A percentile compares a stretch with the other conserved stretches of the same genome.
Conservation (phyloP, 1,139 yeast species). For the Candida tropicalis region DNA sequence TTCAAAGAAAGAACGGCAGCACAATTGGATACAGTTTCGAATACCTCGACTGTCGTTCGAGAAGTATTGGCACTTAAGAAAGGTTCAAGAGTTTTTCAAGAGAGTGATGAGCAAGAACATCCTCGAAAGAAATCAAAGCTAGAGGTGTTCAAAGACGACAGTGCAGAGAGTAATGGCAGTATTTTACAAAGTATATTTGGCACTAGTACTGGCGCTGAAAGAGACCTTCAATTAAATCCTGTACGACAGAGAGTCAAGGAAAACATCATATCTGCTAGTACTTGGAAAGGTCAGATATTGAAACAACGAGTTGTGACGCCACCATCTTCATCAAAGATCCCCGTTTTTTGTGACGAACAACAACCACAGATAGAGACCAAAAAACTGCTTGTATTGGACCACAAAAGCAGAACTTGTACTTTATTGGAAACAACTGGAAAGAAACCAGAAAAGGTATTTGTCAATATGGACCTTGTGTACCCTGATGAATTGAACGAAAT, state of each 20-base stretch:
- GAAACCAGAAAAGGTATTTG: constrained; percentile 62
- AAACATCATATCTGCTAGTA: constrained; percentile 56
- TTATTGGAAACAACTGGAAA: constrained; percentile 60
- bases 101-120: constrained; percentile 6
- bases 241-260: constrained; percentile 62
- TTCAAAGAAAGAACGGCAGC: constrained; percentile 31
- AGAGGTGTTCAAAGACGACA: constrained; percentile 36
- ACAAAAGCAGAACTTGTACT: constrained; percentile 36
- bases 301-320: constrained; percentile 31
- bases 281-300: constrained; percentile 69
- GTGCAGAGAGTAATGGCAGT: constrained; percentile 23
- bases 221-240: constrained; percentile 44
- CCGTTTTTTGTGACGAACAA: constrained; percentile 20
- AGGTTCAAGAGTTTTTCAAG: constrained; percentile 21
- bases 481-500: constrained; percentile 37
- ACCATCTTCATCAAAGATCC: constrained; percentile 17
- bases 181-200: constrained; percentile 36
- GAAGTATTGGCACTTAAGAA: constrained; percentile 29
- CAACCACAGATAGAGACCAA: constrained; percentile 1
- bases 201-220: constrained; percentile 20
- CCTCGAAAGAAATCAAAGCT: constrained; percentile 27
- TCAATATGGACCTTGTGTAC: constrained; percentile 62
- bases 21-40: constrained; percentile 6
- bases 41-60: constrained; percentile 14
- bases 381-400: constrained; percentile 19